These are phyloP conservation scores for Paspalum vaginatum DNA, from an alignment of 176 grass and related monocot species.

Conservation along the genomic window DNA sequence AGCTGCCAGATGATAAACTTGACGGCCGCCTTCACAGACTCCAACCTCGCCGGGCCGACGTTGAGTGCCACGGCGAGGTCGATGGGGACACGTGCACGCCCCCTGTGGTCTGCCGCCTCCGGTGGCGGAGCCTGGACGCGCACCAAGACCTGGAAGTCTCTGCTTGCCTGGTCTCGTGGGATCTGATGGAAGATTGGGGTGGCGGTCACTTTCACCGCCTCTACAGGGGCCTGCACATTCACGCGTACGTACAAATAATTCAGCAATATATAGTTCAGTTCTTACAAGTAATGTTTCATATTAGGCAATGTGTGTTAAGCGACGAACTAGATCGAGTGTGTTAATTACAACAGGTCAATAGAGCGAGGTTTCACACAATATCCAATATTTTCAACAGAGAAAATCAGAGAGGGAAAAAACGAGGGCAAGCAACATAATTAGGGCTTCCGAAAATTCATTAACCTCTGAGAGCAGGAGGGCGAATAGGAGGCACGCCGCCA, in stretches of 20 bases:
- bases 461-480: not conserved
- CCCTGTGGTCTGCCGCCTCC: not conserved
- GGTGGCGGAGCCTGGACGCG: not conserved
- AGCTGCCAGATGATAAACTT: not conserved
- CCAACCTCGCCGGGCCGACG: not conserved
- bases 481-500: too few species aligned
- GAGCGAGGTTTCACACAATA: too few species aligned
- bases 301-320: too few species aligned
- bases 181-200: conserved; percentile 9
- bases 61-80: conserved; percentile 14
- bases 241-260: not conserved
- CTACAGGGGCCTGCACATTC: not conserved
- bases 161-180: not conserved
- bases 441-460: not conserved
- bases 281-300: too few species aligned
- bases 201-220: not conserved
- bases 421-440: not conserved
- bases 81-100: not conserved
- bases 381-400: not conserved
- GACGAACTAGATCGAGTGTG: too few species aligned
- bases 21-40: not conserved
- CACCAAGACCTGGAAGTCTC: conserved; percentile 4
- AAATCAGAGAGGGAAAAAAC: not conserved
- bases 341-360: too few species aligned
- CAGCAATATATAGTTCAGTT: too few species aligned